A percentile compares a stretch with the other conserved stretches of the same genome.
These are phyloP conservation scores for Collybia sp. DNA, from an alignment of 768 basidiomycete genomes.

Conservation along the genomic window DNA sequence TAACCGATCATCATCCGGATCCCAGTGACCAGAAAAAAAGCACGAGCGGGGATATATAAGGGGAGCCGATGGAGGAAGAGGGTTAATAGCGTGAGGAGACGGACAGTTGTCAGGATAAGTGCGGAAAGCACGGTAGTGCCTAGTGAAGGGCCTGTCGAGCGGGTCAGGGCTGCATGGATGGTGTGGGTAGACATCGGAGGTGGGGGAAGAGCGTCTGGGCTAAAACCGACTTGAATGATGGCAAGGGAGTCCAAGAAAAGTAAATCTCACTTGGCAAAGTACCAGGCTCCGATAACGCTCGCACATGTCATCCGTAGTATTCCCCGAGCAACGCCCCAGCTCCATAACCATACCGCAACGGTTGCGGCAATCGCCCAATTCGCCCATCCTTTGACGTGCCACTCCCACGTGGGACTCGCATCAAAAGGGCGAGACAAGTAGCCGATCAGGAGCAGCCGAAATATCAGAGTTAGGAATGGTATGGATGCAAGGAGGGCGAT, in stretches of 20 bases:
- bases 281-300: constrained; percentile 89
- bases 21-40: constrained; percentile 38
- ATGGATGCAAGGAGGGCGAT: constrained; percentile 63
- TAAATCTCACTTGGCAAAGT: constrained; percentile 55
- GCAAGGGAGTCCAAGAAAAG: constrained; percentile 5
- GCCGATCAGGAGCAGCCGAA: constrained; percentile 73
- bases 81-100: constrained; percentile 46
- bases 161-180: constrained; percentile 72
- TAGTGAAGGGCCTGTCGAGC: constrained; percentile 77
- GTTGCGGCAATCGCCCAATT: constrained; percentile 47
- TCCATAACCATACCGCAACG: constrained; percentile 62
- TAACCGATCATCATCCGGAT: constrained; percentile 47
- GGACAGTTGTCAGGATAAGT: constrained; percentile 69
- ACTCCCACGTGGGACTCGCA: constrained; percentile 26
- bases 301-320: constrained; percentile 71
- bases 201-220: constrained; percentile 32
- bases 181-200: constrained; percentile 61
- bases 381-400: constrained; percentile 35
- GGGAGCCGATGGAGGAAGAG: constrained; percentile 54
- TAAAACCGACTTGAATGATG: constrained; percentile 6
- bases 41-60: constrained; percentile 41
- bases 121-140: constrained; percentile 78
- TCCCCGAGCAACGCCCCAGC: constrained; percentile 79
- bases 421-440: constrained; percentile 27
- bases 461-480: constrained; percentile 74